These are phyloP conservation scores for Pilasporangium apinafurcum DNA, from an alignment of 352 stramenopile species.

Conservation along the genomic window DNA sequence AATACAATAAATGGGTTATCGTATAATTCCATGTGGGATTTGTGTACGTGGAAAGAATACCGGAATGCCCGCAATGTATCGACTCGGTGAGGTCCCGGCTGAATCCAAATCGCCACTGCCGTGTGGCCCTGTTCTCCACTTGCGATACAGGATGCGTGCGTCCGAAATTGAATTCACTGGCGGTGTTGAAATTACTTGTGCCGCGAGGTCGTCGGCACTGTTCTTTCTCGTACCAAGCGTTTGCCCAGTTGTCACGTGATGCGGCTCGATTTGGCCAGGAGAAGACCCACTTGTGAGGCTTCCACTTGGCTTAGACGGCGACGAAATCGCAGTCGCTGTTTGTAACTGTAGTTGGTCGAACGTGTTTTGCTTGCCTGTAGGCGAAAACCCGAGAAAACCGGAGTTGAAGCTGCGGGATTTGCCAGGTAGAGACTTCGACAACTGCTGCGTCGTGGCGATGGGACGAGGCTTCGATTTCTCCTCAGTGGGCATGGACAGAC, in stretches of 20 bases:
- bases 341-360: slow-evolving; percentile 7
- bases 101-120: slow-evolving; percentile 22
- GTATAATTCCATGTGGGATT: no score
- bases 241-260: background rate
- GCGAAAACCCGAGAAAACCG: slow-evolving; percentile 15
- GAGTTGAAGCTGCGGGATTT: no score
- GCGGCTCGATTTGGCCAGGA: slow-evolving; percentile 13
- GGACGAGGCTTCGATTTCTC: no score
- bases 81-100: background rate
- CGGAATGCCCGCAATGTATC: background rate
- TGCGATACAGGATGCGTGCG: slow-evolving; percentile 65
- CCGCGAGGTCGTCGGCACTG: slow-evolving; percentile 61
- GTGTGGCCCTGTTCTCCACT: slow-evolving; percentile 68
- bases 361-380: background rate
- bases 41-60: background rate
- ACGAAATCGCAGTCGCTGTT: slow-evolving; percentile 21
- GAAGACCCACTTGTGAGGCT: slow-evolving; percentile 5
- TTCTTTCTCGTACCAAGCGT: slow-evolving; percentile 25
- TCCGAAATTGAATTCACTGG: slow-evolving; percentile 48
- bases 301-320: slow-evolving; percentile 7
- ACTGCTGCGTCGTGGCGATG: background rate
- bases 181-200: slow-evolving; percentile 36
- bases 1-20: no score
- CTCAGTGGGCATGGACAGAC: background rate
- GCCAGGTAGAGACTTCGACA: no score